Conservation (phyloP, 257 asterid genomes). For the Ophiorrhiza pumila region DNA sequence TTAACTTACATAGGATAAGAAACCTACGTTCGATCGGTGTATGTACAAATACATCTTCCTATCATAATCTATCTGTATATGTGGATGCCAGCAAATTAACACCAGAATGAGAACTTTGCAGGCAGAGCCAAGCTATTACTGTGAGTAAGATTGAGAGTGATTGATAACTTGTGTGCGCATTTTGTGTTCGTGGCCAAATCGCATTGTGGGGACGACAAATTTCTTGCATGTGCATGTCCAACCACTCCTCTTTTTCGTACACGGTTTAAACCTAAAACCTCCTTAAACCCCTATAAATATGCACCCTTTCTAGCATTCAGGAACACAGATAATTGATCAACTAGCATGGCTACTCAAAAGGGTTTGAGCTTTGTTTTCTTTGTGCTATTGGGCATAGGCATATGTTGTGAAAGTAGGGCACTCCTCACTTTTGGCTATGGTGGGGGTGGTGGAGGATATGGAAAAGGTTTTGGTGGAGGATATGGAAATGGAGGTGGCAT, state of each 20-base stretch:
- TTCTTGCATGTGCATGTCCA: slow-evolving; percentile 14
- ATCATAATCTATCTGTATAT: background rate
- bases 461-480: slow-evolving; percentile 8
- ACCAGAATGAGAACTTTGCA: background rate
- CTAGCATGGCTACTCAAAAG: slow-evolving; percentile 26
- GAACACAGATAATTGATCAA: background rate
- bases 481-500: slow-evolving; percentile 11
- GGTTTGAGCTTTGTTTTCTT: slow-evolving; percentile 19
- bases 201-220: slow-evolving; percentile 2
- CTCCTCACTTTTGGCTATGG: slow-evolving; percentile 35
- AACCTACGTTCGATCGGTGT: background rate
- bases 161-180: background rate
- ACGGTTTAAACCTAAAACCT: slow-evolving; percentile 6
- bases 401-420: slow-evolving; percentile 29
- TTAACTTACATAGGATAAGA: background rate
- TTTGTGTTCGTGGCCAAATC: slow-evolving; percentile 8
- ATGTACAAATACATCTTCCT: background rate
- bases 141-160: slow-evolving; percentile 16
- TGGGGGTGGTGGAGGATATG: slow-evolving; percentile 18
- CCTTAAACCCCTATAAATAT: slow-evolving; percentile 23
- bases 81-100: slow-evolving; percentile 10
- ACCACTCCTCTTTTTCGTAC: slow-evolving; percentile 19
- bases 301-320: slow-evolving; percentile 14
- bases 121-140: background rate
- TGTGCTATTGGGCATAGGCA: slow-evolving; percentile 23